phyloP scores from a whole-genome alignment of 805 yeast species.

The Scheffersomyces spartinae region DNA sequence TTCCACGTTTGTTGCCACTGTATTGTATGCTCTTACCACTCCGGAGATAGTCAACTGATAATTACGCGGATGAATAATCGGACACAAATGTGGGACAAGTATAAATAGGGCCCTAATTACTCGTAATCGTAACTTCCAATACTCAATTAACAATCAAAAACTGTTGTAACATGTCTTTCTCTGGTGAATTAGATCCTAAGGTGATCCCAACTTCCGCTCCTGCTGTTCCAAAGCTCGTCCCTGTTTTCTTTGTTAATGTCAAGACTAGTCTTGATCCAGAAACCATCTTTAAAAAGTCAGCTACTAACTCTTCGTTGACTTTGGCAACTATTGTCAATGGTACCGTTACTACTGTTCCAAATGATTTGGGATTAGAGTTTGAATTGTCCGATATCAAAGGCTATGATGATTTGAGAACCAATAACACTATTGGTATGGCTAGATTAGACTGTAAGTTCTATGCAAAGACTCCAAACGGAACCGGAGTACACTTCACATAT shows the following conservation, averaged over 20 bases:
- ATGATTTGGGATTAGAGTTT: constrained; percentile 19
- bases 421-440: constrained; percentile 12
- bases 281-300: constrained; percentile 8
- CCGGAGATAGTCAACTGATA: too few relatives aligned
- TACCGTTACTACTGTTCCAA: constrained; percentile 16
- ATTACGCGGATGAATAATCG: too few relatives aligned
- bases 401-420: constrained; percentile 34
- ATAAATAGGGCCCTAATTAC: too few relatives aligned
- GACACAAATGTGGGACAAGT: too few relatives aligned
- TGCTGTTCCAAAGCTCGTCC: constrained; percentile 15
- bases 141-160: too few relatives aligned
- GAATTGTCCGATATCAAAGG: too few relatives aligned
- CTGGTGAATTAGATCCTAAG: too few relatives aligned
- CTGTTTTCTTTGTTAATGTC: constrained; percentile 19
- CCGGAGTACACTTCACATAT: constrained; percentile 32
- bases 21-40: too few relatives aligned
- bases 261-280: constrained; percentile 12
- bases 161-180: too few relatives aligned
- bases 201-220: constrained; percentile 8
- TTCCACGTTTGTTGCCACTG: too few relatives aligned
- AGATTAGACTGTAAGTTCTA: constrained; percentile 40
- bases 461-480: constrained; percentile 33
- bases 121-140: too few relatives aligned
- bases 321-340: constrained; percentile 17
- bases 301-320: constrained; percentile 9